phyloP scores from a whole-genome alignment of 345 rosid genomes.

The Tarenaya hassleriana region DNA sequence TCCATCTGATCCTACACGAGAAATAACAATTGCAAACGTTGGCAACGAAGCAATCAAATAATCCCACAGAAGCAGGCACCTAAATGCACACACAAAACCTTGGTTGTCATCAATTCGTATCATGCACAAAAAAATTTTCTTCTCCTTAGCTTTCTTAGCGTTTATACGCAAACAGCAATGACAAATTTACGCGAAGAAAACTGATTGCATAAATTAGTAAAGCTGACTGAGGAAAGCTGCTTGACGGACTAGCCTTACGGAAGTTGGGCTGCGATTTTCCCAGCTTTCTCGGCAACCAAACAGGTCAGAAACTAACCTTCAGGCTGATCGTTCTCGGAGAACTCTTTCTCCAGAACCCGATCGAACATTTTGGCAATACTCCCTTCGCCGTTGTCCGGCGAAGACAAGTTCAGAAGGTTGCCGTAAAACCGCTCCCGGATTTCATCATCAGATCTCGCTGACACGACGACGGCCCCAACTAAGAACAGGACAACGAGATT shows the following conservation, averaged over 20 bases:
- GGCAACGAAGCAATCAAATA: slow-evolving; percentile 5
- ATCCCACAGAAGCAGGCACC: slow-evolving; percentile 1
- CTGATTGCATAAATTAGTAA: not conserved
- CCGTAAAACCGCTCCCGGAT: slow-evolving; percentile 90
- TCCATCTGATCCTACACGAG: slow-evolving; percentile 58
- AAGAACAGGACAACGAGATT: slow-evolving; percentile 30
- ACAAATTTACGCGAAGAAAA: not conserved
- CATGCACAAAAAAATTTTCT: not conserved
- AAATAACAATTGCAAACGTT: slow-evolving; percentile 16
- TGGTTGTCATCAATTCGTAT: too few species aligned
- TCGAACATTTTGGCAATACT: slow-evolving; percentile 94
- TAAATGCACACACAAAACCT: not conserved
- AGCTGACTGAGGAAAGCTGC: not conserved
- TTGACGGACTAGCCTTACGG: not conserved
- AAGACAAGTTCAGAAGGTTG: slow-evolving; percentile 60
- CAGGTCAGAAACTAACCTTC: slow-evolving; percentile 47
- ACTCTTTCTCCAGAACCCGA: slow-evolving; percentile 88
- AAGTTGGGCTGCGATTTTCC: not conserved
- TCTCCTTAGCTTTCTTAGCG: not conserved
- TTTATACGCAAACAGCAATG: not conserved
- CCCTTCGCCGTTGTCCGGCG: slow-evolving; percentile 54
- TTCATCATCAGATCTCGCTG: slow-evolving; percentile 84
- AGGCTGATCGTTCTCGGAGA: slow-evolving; percentile 82
- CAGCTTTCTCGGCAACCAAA: slow-evolving; percentile 9
- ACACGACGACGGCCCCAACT: slow-evolving; percentile 18